phyloP scores from a whole-genome alignment of 805 yeast genomes.

The Yamadazyma philogaea region DNA sequence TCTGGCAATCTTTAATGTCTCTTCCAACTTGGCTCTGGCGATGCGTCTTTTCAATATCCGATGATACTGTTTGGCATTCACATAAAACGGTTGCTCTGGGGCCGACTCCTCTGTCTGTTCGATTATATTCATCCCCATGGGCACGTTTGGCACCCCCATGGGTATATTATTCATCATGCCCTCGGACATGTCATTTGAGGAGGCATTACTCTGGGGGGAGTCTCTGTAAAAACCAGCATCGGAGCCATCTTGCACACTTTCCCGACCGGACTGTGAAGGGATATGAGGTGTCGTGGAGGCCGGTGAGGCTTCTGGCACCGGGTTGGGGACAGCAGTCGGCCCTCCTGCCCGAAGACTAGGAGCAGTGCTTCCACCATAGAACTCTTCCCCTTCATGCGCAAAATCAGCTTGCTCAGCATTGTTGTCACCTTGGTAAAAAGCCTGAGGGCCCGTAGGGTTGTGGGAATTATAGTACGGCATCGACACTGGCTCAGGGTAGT shows the following conservation, averaged over 20 bases:
- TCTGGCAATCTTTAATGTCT: constrained; percentile 77
- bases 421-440: constrained; percentile 1
- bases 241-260: not conserved
- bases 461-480: constrained; percentile 7
- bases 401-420: not conserved
- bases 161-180: constrained; percentile 9
- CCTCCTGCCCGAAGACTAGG: not conserved
- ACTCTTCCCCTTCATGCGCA: not conserved
- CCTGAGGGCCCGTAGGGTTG: not conserved
- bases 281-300: constrained; percentile 1
- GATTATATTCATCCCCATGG: constrained; percentile 13
- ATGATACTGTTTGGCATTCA: constrained; percentile 96
- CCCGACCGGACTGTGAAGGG: constrained; percentile 2
- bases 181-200: constrained; percentile 4
- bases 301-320: constrained; percentile 5
- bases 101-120: constrained; percentile 14
- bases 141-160: constrained; percentile 7
- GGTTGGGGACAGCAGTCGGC: not conserved
- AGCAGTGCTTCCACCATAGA: not conserved
- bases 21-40: constrained; percentile 92
- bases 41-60: constrained; percentile 88
- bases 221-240: not conserved
- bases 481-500: constrained; percentile 22
- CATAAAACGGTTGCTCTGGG: constrained; percentile 89
- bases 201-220: not conserved